Evolutionary conservation across 768 basidiomycete species (phyloP).

Genomic region (Tulasnella sp.): DNA sequence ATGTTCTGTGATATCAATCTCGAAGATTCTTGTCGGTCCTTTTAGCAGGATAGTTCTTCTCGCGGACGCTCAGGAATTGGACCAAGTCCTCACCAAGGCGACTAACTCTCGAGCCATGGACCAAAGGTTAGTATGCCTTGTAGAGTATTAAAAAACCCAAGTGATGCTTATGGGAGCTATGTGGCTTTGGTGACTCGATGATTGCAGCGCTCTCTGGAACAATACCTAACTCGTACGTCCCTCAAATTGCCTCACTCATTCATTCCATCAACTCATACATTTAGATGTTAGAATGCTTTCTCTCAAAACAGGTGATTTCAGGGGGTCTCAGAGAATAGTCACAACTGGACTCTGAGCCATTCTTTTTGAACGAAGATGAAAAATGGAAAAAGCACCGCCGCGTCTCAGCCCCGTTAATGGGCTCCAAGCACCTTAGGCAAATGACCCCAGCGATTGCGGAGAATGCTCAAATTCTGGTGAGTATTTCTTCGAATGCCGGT

Average conservation of each 20-base stretch:
- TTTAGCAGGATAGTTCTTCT: constrained; percentile 5
- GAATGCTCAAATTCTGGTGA: neutral
- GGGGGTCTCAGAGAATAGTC: neutral
- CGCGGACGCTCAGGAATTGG: constrained; percentile 10
- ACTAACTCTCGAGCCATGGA: neutral
- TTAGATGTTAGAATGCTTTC: neutral
- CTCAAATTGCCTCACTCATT: neutral
- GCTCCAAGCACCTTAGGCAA: neutral
- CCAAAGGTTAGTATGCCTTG: neutral
- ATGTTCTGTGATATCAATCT: neutral
- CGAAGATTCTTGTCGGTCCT: constrained; percentile 5
- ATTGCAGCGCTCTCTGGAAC: neutral
- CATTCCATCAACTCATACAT: neutral
- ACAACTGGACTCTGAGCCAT: neutral
- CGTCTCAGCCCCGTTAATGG: neutral
- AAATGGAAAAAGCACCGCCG: neutral
- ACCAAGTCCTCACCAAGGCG: neutral
- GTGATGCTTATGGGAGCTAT: neutral
- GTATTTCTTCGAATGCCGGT: neutral
- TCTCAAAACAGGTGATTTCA: neutral
- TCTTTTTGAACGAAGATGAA: neutral
- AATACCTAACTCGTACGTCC: neutral
- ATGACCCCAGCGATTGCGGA: neutral
- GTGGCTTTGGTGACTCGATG: neutral
- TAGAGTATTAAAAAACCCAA: neutral